phyloP scores from a whole-genome alignment of 805 yeast species.

The Starmera amethionina region DNA sequence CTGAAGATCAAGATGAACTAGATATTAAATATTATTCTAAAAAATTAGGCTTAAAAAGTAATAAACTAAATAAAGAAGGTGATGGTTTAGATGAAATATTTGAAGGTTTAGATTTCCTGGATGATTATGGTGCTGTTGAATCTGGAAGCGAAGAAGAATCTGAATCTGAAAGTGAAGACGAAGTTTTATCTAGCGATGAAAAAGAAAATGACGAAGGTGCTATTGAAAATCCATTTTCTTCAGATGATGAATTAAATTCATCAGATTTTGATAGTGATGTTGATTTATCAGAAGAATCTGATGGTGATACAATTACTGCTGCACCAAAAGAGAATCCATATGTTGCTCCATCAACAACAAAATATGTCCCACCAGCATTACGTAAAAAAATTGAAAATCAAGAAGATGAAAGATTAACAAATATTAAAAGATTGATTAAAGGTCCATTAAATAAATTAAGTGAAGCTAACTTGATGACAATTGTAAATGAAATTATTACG shows the following conservation, averaged over 20 bases:
- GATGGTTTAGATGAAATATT: slow-evolving; percentile 77
- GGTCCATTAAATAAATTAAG: slow-evolving; percentile 85
- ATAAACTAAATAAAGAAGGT: slow-evolving; percentile 48
- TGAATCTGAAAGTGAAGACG: slow-evolving; percentile 15
- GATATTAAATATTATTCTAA: slow-evolving; percentile 80
- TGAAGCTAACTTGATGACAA: slow-evolving; percentile 69
- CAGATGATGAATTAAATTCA: slow-evolving; percentile 32
- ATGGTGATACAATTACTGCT: slow-evolving; percentile 21
- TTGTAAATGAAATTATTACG: slow-evolving; percentile 57
- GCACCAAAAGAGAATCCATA: slow-evolving; percentile 61
- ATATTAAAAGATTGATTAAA: slow-evolving; percentile 55
- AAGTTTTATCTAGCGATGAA: slow-evolving; percentile 16
- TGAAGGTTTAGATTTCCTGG: slow-evolving; percentile 48
- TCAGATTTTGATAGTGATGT: slow-evolving; percentile 34
- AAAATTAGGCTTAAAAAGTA: slow-evolving; percentile 60
- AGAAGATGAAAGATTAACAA: slow-evolving; percentile 35
- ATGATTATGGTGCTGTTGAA: slow-evolving; percentile 23
- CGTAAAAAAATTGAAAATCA: slow-evolving; percentile 37
- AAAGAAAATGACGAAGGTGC: slow-evolving; percentile 16
- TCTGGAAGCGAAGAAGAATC: slow-evolving; percentile 19
- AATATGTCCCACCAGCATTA: slow-evolving; percentile 83
- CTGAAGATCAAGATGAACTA: slow-evolving; percentile 56
- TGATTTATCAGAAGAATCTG: slow-evolving; percentile 22
- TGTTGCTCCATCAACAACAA: slow-evolving; percentile 46
- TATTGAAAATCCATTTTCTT: slow-evolving; percentile 24